Base-by-base conservation (phyloP, 805 yeast genomes). In the Monosporozyma unispora region DNA sequence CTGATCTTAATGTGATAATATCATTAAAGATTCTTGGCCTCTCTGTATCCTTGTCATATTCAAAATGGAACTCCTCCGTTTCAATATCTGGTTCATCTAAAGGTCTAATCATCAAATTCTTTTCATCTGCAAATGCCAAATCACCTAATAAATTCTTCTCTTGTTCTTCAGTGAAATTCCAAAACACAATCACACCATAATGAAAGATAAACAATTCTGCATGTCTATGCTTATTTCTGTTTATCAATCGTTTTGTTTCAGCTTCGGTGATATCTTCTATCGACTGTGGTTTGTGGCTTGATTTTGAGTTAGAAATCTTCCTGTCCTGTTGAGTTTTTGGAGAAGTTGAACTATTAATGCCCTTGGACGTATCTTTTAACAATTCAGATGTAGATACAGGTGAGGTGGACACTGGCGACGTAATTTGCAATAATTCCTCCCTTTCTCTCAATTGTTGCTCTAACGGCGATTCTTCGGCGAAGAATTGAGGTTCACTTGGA, bases 111-210 rank as follows among this genome's bases (percentile, higher is more conserved):
- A 85, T 78, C 21, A 89, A 68, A 10, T 75, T 69, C 64, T 71
- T 74, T 14, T 67, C 70, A 28, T 73, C 75, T 18, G 76, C 73
- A 59, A 77, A 77, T 37, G 79, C 84, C 54, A 93, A 72, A 61
- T 93, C 99, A 1, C 97, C 98, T 49, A 93, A 74, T 18, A 93
- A 80, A 59, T 91, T 93, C 70, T 89, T 89, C 60, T 93, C 99
- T 62, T 93, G 96, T 7, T 79, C 73, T 62, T 89, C 96, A 2
- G 91, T 81, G 58, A 93, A 89, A 61, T 93, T 93, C 99, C 99
- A 93, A 61, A 93, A 90, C 19, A 93, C 97, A n/a, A 93, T 88
- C 12, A 91, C 95, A 19, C 99, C 99, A 63, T 93, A 93, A 48
- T 80, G 82, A 63, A 91, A 81, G 12, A 93, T 78, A 60, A 93